A percentile compares a stretch with the other conserved stretches of the same genome.
These are phyloP conservation scores for Amanita inopinata DNA, from an alignment of 768 basidiomycete genomes.

Conservation along the genomic window DNA sequence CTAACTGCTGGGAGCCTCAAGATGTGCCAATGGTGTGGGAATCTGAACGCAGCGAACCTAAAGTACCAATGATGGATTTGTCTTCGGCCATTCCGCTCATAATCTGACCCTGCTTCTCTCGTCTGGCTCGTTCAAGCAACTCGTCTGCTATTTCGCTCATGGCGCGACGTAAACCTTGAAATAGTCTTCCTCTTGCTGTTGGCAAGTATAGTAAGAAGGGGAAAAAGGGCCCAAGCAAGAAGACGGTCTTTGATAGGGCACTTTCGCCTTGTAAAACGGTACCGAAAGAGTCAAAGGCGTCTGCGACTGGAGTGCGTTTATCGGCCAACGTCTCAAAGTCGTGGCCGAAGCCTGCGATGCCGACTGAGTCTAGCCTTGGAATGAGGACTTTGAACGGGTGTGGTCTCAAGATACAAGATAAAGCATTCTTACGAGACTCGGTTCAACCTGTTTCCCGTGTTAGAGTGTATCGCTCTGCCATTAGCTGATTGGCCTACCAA, in stretches of 20 bases:
- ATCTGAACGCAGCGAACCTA: slow-evolving; percentile 12
- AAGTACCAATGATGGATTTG: slow-evolving; percentile 19
- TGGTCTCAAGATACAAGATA: background rate
- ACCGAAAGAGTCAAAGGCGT: slow-evolving; percentile 24
- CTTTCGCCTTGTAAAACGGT: slow-evolving; percentile 12
- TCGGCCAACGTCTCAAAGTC: slow-evolving; percentile 46
- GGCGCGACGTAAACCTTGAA: slow-evolving; percentile 16
- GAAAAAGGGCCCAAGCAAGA: slow-evolving; percentile 18
- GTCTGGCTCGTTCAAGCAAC: slow-evolving; percentile 18
- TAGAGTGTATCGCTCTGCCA: background rate
- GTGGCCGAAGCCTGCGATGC: slow-evolving; percentile 40
- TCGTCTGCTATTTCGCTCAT: slow-evolving; percentile 20
- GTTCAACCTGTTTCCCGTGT: slow-evolving; percentile 29
- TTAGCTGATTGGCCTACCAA: slow-evolving; percentile 1
- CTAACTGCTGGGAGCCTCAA: no score
- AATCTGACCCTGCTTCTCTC: slow-evolving; percentile 9
- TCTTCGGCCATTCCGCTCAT: slow-evolving; percentile 12
- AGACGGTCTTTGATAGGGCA: slow-evolving; percentile 6
- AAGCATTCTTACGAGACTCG: slow-evolving; percentile 34
- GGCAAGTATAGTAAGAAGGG: slow-evolving; percentile 22
- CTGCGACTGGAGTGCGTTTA: slow-evolving; percentile 29
- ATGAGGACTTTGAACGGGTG: background rate
- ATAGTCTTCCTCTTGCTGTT: slow-evolving; percentile 14
- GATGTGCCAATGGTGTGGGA: background rate
- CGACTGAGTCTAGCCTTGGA: slow-evolving; percentile 36